phyloP scores from a whole-genome alignment of 192 early-diverging fungal species.

The Coemansia sp. region DNA sequence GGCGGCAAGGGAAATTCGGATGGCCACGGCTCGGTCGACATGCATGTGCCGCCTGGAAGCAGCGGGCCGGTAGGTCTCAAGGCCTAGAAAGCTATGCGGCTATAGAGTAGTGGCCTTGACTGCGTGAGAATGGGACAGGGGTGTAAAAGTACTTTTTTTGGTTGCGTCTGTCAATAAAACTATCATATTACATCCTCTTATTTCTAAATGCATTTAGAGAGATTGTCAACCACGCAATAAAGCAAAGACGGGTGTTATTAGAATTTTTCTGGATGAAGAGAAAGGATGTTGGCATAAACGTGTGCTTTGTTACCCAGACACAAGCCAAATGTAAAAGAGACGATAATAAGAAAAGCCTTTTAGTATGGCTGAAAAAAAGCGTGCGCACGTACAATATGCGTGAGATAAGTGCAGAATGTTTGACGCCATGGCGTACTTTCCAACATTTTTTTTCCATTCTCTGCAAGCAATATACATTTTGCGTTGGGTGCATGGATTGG shows the following conservation, averaged over 20 bases:
- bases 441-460: too few relatives aligned
- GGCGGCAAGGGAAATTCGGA: not conserved
- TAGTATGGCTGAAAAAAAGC: not conserved
- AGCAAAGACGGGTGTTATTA: too few relatives aligned
- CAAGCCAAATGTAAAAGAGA: not conserved
- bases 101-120: not conserved
- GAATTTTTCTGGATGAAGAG: too few relatives aligned
- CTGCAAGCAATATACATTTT: not conserved
- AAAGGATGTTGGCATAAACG: too few relatives aligned
- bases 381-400: not conserved
- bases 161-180: not conserved
- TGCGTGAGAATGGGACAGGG: too few relatives aligned
- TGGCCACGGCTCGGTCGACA: slow-evolving; percentile 23
- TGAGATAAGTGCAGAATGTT: too few relatives aligned
- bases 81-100: slow-evolving; percentile 7
- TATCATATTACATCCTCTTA: too few relatives aligned
- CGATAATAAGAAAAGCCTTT: not conserved
- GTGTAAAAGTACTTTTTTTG: not conserved
- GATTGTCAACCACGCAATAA: too few relatives aligned
- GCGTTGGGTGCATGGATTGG: not conserved
- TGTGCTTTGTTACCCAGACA: too few relatives aligned
- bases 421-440: too few relatives aligned
- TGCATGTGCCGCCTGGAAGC: slow-evolving; percentile 40
- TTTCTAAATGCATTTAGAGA: too few relatives aligned
- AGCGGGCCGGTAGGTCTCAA: slow-evolving; percentile 39